These are phyloP conservation scores for Lasiodiplodia hormozganensis DNA, from an alignment of 2,329 filamentous ascomycete species.

Conservation along the genomic window DNA sequence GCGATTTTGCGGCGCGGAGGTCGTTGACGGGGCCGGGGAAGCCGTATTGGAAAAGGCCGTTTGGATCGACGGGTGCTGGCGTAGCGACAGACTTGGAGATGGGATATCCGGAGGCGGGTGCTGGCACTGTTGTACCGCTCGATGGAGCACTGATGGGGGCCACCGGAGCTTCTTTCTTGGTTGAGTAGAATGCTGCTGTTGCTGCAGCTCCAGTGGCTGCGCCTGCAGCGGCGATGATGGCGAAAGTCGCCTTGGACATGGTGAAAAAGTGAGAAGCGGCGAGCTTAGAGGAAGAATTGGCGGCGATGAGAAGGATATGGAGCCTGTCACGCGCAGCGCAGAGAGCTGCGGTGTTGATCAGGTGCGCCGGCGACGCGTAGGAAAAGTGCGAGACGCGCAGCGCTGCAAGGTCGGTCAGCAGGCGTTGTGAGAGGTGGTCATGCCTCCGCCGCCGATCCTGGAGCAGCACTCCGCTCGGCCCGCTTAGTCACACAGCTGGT, in stretches of 20 bases:
- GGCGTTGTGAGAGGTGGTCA: constrained; percentile 20
- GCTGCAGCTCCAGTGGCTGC: constrained; percentile 57
- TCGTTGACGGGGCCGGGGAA: constrained; percentile 92
- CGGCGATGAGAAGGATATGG: neutral
- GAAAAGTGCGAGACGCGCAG: constrained; percentile 21
- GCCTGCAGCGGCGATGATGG: constrained; percentile 56
- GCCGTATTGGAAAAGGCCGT: constrained; percentile 64
- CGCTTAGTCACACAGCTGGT: constrained; percentile 22
- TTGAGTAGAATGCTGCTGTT: constrained; percentile 55
- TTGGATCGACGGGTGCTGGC: constrained; percentile 53
- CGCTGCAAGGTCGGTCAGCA: constrained; percentile 20
- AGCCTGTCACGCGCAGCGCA: constrained; percentile 21
- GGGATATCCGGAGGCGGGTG: constrained; percentile 37
- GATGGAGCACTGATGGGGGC: constrained; percentile 44
- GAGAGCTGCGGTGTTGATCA: constrained; percentile 11
- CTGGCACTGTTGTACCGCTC: constrained; percentile 36
- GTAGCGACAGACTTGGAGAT: constrained; percentile 35
- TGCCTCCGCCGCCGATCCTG: constrained; percentile 19
- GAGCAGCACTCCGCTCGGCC: constrained; percentile 5
- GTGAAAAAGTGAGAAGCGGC: constrained; percentile 20
- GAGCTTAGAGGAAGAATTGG: neutral
- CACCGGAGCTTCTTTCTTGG: constrained; percentile 40
- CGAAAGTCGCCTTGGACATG: constrained; percentile 61
- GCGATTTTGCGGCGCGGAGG: constrained; percentile 74
- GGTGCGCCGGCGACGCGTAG: constrained; percentile 25